A percentile compares a stretch with the other conserved stretches of the same genome.
Evolutionary conservation across 169 alveolate species (phyloP).

Genomic region (Perkinsus marinus): DNA sequence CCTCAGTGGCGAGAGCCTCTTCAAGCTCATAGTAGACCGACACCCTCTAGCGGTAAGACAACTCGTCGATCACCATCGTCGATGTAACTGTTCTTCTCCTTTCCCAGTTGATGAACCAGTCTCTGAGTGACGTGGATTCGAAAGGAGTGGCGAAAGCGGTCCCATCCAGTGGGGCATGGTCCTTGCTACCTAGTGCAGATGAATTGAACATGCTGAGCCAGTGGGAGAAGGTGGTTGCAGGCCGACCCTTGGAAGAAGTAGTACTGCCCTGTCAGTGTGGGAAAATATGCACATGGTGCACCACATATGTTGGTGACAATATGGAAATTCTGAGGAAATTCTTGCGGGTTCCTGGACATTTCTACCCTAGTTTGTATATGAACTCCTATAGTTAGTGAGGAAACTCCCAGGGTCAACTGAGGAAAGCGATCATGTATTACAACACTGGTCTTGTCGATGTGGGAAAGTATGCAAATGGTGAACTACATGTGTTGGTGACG

Average conservation of each 20-base stretch:
- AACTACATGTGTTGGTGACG: too few relatives aligned
- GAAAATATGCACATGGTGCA: too few relatives aligned
- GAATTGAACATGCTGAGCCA: not conserved
- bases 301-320: too few relatives aligned
- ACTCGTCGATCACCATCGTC: not conserved
- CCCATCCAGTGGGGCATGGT: not conserved
- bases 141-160: not conserved
- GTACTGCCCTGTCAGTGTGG: not conserved
- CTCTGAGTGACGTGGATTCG: not conserved
- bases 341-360: too few relatives aligned
- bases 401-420: too few relatives aligned
- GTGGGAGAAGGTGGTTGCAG: not conserved
- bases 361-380: too few relatives aligned
- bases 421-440: too few relatives aligned
- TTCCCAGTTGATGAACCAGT: not conserved
- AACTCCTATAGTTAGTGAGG: too few relatives aligned
- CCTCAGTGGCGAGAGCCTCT: not conserved
- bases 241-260: not conserved
- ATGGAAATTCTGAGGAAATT: too few relatives aligned
- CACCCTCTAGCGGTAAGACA: not conserved
- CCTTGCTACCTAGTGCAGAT: not conserved
- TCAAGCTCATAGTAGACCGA: not conserved
- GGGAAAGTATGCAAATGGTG: too few relatives aligned
- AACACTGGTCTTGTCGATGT: too few relatives aligned
- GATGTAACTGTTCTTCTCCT: not conserved